Base-by-base conservation (phyloP, 768 basidiomycete species). In the Suillus clintonianus region DNA sequence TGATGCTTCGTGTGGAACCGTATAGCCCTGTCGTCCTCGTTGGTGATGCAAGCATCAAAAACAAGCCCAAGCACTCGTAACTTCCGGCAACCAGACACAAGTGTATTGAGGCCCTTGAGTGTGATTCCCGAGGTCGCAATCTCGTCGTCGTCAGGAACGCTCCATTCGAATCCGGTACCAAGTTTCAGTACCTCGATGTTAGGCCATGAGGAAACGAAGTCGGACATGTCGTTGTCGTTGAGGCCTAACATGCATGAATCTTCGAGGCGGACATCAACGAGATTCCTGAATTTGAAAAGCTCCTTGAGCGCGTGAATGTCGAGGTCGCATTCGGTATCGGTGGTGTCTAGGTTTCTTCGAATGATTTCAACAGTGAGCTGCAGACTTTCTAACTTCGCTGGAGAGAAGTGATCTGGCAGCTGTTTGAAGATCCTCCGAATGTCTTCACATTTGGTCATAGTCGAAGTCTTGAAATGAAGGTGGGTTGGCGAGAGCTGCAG, bases 251-350 rank as follows among this genome's bases (percentile, higher is more conserved):
- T 59, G 9, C 48, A 50, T 22, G 45, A 47, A 51, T 55, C 45
- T 41, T 55, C 61, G 32, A 62, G 61, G 11, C 11, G 36, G 15
- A 59, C 9, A 32, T 11, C 27, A 22, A 53, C 37, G 50, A 62
- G 58, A 53, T 62, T 62, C 32, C 48, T 51, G 55, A 65, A 65
- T 34, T 10, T 11, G 41, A 65, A 27, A 27, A 62, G 58, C 14
- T 57, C 42, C 19, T 50, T 43, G 17, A 65, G 50, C 7, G 51
- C 13, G n/a, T 47, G 3, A 11, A 34, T 5, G 24, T 37, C 10
- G 22, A 62, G 48, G 10, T 62, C 61, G 48, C 30, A 56, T 27
- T 34, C 0, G 30, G 47, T 30, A 27, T 32, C 15, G 14, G 17
- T 54, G 4, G 10, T 34, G 32, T 34, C 22, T 47, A 43, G 42